Conservation (phyloP, 2,329 filamentous ascomycete genomes). For the Verticillium alfalfae region DNA sequence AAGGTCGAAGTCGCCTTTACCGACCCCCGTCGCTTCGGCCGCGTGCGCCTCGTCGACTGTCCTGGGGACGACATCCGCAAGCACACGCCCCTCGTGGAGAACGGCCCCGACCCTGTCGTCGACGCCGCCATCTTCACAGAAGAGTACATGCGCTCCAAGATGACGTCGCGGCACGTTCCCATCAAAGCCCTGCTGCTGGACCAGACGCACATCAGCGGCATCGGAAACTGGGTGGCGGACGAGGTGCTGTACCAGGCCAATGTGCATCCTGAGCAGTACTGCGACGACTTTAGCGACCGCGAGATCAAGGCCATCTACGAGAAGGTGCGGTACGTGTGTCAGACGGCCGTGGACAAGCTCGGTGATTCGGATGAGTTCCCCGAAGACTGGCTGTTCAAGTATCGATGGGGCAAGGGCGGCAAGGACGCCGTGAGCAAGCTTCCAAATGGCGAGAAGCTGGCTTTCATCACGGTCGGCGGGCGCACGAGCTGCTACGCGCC, state of each 20-base stretch:
- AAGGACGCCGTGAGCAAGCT: conserved; percentile 66
- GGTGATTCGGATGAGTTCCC: conserved; percentile 84
- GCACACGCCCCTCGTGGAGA: conserved; percentile 75
- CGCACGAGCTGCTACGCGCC: conserved; percentile 88
- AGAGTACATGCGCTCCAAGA: conserved; percentile 65
- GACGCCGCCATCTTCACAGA: conserved; percentile 74
- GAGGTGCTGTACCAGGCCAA: conserved; percentile 87
- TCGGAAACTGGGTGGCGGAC: conserved; percentile 97
- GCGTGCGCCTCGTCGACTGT: conserved; percentile 79
- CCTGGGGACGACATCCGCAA: conserved; percentile 70
- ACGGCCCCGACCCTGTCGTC: conserved; percentile 87
- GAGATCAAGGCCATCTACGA: conserved; percentile 70
- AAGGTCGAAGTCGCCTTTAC: conserved; percentile 69
- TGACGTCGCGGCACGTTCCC: conserved; percentile 73
- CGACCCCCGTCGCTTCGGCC: conserved; percentile 72
- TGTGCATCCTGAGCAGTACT: conserved; percentile 90
- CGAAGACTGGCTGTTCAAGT: conserved; percentile 78
- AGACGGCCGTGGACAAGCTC: conserved; percentile 70
- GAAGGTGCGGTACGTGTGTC: conserved; percentile 72
- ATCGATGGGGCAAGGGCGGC: conserved; percentile 86
- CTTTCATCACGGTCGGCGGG: conserved; percentile 83
- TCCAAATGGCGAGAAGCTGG: conserved; percentile 79
- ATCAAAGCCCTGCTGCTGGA: conserved; percentile 86
- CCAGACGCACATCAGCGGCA: conserved; percentile 82
- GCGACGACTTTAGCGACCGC: conserved; percentile 67